These are phyloP conservation scores for Capsicum pubescens DNA, from an alignment of 257 asterid genomes.

Conservation along the genomic window DNA sequence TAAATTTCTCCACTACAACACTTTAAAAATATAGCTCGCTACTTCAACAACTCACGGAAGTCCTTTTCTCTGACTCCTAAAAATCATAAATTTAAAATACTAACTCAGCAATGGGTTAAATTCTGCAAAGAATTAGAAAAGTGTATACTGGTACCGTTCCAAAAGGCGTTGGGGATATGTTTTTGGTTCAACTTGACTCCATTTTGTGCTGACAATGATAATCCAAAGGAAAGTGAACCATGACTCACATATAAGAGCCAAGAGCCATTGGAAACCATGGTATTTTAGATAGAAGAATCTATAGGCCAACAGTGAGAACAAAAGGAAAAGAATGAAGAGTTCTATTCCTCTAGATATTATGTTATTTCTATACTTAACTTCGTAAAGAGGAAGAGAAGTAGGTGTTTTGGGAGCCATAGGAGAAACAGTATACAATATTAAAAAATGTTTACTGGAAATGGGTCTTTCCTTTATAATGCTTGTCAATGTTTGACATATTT, in stretches of 20 bases:
- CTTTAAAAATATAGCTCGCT: too few species aligned
- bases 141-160: constrained; percentile 28
- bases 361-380: constrained; percentile 30
- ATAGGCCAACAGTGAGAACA: constrained; percentile 38
- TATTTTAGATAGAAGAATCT: constrained; percentile 29
- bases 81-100: background rate
- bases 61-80: too few species aligned
- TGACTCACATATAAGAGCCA: constrained; percentile 45
- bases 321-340: constrained; percentile 42
- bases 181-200: constrained; percentile 35
- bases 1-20: too few species aligned
- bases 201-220: constrained; percentile 39
- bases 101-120: background rate
- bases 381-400: constrained; percentile 33
- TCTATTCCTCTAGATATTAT: constrained; percentile 36
- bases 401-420: constrained; percentile 36
- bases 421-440: background rate
- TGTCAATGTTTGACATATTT: background rate
- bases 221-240: constrained; percentile 53
- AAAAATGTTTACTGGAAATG: background rate
- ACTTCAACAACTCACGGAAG: too few species aligned
- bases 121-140: background rate
- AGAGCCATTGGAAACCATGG: constrained; percentile 37
- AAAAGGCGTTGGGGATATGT: constrained; percentile 39
- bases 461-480: background rate